Base-by-base conservation (phyloP, 768 basidiomycete species). In the Boletus sp. region DNA sequence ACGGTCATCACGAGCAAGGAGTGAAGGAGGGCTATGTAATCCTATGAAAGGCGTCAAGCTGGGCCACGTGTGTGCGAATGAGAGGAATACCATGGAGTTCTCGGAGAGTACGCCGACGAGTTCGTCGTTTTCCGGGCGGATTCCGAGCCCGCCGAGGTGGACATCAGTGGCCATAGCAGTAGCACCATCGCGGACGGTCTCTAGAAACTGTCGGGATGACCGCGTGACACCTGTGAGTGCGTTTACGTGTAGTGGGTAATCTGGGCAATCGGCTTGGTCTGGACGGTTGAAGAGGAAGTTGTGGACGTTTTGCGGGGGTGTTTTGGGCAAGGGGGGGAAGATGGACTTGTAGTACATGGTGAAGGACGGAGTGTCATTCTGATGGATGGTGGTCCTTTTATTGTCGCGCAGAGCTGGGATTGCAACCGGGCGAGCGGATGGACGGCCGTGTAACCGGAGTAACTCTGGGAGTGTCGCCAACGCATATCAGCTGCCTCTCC, bases 21-120 rank as follows among this genome's bases (percentile, higher is more conserved):
- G 50, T 80, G 79, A 9, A 82, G 56, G 15, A 85, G 61, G 8
- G 77, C 70, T 7, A 78, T 64, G 58, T 75, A 85, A n/a, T 87
- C 83, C 85, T 86, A 32, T 15, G 52, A 45, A 11, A 25, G 7
- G 9, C 1, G 37, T 63, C 9, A 52, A 19, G 3, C 5, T 21
- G 32, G 8, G 50, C 25, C 34, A n/a, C 15, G 51, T 30, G 14
- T 33, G 13, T 17, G 11, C 0, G 11, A 30, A 8, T 3, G 30
- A 47, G 33, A 37, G 43, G 15, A 7, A 67, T 69, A 88, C 89
- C 66, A 83, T 64, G 34, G 79, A 84, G 64, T 90, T 91, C 43
- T 85, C 78, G 67, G 81, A 82, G 64, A 89, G 77, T 15, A 91
- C 80, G 7, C 86, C 89, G 19, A 89, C 75, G 23, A 88, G 79